Evolutionary conservation across 768 basidiomycete genomes (phyloP).

Genomic region (Pleurotus sapidus): DNA sequence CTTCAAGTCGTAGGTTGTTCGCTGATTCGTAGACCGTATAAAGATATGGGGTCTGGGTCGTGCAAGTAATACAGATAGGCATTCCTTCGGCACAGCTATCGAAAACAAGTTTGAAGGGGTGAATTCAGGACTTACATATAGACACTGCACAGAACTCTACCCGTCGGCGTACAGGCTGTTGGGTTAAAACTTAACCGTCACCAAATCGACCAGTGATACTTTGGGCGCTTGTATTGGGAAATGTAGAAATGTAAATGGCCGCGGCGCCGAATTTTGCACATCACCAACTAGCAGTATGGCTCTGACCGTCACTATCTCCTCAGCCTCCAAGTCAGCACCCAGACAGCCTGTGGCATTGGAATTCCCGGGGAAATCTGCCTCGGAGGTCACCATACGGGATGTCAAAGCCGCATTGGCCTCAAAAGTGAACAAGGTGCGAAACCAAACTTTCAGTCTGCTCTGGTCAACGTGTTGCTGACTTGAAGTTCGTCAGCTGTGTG

Average conservation of each 20-base stretch:
- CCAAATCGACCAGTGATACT: too few relatives aligned
- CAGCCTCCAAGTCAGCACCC: constrained; percentile 45
- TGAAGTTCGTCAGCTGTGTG: constrained; percentile 51
- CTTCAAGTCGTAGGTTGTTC: constrained; percentile 77
- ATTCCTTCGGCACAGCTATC: constrained; percentile 28
- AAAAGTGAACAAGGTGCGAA: constrained; percentile 34
- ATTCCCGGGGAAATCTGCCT: constrained; percentile 21
- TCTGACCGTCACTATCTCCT: constrained; percentile 49
- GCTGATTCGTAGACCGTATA: constrained; percentile 83
- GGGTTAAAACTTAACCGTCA: too few relatives aligned
- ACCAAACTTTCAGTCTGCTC: not conserved
- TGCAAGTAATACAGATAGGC: constrained; percentile 83
- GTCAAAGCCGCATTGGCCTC: constrained; percentile 63
- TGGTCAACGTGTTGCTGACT: constrained; percentile 1
- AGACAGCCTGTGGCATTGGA: constrained; percentile 51
- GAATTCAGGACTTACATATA: too few relatives aligned
- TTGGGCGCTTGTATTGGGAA: too few relatives aligned
- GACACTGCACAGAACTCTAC: too few relatives aligned
- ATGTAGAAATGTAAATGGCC: too few relatives aligned
- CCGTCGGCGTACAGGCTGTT: too few relatives aligned
- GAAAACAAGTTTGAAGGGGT: too few relatives aligned
- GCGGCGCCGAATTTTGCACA: too few relatives aligned
- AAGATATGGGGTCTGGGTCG: constrained; percentile 57
- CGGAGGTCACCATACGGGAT: constrained; percentile 59
- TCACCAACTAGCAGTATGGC: not conserved